Evolutionary conservation across 1,139 yeast genomes (phyloP).

Genomic region (Spathaspora sp.): DNA sequence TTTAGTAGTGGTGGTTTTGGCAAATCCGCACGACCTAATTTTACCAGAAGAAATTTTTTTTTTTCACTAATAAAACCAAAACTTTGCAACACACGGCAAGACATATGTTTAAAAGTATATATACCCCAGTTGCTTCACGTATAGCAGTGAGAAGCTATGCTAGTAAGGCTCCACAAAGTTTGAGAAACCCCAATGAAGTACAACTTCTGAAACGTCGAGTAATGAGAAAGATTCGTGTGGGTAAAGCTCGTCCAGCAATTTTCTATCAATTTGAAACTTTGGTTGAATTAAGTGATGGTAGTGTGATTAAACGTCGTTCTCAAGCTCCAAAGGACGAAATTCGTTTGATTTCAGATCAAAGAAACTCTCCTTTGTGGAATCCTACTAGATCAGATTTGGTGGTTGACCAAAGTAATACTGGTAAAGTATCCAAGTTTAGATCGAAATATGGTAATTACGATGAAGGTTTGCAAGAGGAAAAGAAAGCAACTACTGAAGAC

Average conservation of each 20-base stretch:
- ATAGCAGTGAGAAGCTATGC: neutral
- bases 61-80: neutral
- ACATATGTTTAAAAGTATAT: neutral
- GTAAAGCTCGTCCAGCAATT: slow-evolving; percentile 90
- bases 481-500: neutral
- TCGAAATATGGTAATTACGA: slow-evolving; percentile 63
- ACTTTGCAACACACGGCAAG: neutral
- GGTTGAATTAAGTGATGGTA: slow-evolving; percentile 91
- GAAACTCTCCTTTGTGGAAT: slow-evolving; percentile 86
- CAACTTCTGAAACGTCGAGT: slow-evolving; percentile 52
- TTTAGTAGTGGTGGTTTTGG: neutral
- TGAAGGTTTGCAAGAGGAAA: slow-evolving; percentile 18
- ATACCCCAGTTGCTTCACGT: neutral
- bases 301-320: slow-evolving; percentile 78
- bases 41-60: neutral
- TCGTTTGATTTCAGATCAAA: slow-evolving; percentile 83
- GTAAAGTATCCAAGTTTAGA: slow-evolving; percentile 82
- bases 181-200: slow-evolving; percentile 30
- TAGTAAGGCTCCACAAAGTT: neutral
- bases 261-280: slow-evolving; percentile 85
- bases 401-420: slow-evolving; percentile 79
- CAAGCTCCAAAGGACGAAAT: slow-evolving; percentile 88
- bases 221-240: slow-evolving; percentile 56
- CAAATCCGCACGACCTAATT: neutral
- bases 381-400: slow-evolving; percentile 77